Base-by-base conservation (phyloP, 2,329 filamentous ascomycete genomes). In the Allantophomopsis lycopodina region DNA sequence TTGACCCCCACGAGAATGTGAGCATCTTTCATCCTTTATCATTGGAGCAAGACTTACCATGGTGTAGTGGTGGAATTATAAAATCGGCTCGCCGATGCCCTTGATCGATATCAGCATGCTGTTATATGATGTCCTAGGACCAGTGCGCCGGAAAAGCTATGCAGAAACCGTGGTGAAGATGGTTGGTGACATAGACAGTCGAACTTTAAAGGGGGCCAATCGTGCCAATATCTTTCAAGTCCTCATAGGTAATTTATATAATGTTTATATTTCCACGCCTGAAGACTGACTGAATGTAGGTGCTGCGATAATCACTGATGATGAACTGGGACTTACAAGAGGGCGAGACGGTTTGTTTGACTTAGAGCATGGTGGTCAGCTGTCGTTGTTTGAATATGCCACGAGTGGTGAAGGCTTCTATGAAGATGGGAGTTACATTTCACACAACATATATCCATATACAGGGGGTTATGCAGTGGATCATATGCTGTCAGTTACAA, bases 21-120 rank as follows among this genome's bases (percentile, higher is more conserved):
- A 28, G 11, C 10, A 28, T 12, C 20, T 21, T 5, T 28, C 23
- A 12, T 8, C 23, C 11, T 28, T 10, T 12, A 4, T 28, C 23
- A 28, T 44, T 36, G 12, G 21, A 33, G 35, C 15, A 46, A 42
- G 17, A 38, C 33, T 13, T 37, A 44, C 10, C 11, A 28, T 10
- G 23, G 8, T 28, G 33, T 42, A 46, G 30, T 46, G 44, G 44
- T 46, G 44, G 44, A 46, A 46, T 40, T 46, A 35, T 32, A 44
- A 43, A 4, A 45, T 46, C 23, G 44, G 44, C 12, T 42, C 44
- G 4, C 39, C 44, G 11, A 41, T 44, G 18, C 42, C 42, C 16
- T 38, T 46, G 17, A 40, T 44, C 4, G 44, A 46, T 37, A 46
- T 46, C 7, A 39, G 40, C 14, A 40, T 46, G 11, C 38, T 46